These are phyloP conservation scores for Cyberlindnera petersonii DNA, from an alignment of 805 yeast genomes.

Conservation along the genomic window DNA sequence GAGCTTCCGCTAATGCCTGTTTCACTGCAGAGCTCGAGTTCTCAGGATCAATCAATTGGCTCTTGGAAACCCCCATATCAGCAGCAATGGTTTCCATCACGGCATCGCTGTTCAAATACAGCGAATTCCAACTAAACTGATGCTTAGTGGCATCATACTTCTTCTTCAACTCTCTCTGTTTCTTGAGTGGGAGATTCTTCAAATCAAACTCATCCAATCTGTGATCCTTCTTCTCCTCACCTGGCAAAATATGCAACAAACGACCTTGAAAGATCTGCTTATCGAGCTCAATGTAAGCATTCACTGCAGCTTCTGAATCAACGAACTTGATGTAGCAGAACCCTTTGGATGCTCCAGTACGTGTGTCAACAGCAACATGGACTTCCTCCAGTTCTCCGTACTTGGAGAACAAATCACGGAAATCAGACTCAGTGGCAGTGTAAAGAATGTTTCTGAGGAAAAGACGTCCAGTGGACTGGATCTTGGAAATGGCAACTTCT, in stretches of 20 bases:
- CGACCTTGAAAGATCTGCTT: slow-evolving; percentile 93
- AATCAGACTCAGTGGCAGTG: slow-evolving; percentile 75
- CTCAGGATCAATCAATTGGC: slow-evolving; percentile 84
- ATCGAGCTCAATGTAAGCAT: slow-evolving; percentile 72
- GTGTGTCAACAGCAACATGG: slow-evolving; percentile 86
- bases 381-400: slow-evolving; percentile 83
- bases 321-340: slow-evolving; percentile 79
- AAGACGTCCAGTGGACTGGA: slow-evolving; percentile 70
- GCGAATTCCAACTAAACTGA: slow-evolving; percentile 93
- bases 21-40: slow-evolving; percentile 86
- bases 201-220: slow-evolving; percentile 86
- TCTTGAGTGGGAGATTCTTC: slow-evolving; percentile 86
- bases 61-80: slow-evolving; percentile 76
- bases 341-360: slow-evolving; percentile 89
- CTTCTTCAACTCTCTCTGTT: slow-evolving; percentile 79
- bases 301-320: slow-evolving; percentile 67
- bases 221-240: slow-evolving; percentile 75
- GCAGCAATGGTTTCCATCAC: slow-evolving; percentile 86
- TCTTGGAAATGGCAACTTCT: slow-evolving; percentile 46
- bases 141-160: slow-evolving; percentile 80
- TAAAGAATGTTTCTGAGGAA: slow-evolving; percentile 85
- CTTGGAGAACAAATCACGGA: slow-evolving; percentile 53
- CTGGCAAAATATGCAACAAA: slow-evolving; percentile 83
- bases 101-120: slow-evolving; percentile 87
- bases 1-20: slow-evolving; percentile 96